Base-by-base conservation (phyloP, 2,329 filamentous ascomycete genomes). In the Xylaria sp. region DNA sequence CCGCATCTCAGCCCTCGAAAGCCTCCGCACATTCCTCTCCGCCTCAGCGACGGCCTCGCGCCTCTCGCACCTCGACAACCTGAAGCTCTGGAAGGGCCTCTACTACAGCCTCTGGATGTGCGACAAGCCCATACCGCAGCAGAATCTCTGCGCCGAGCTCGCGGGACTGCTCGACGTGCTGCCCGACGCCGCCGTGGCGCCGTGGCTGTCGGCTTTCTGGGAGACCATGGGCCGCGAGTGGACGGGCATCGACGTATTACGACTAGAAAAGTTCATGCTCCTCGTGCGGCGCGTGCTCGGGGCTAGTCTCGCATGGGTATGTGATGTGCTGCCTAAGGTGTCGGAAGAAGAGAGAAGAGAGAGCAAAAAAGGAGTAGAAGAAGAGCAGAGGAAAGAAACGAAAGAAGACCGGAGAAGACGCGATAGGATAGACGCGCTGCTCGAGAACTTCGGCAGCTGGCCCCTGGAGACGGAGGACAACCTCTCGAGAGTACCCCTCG, bases 51-150 rank as follows among this genome's bases (percentile, higher is more conserved):
- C 81, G 48, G 70, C 80, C 75, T 84, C 80, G 64, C 79, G 86
- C 63, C 88, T 98, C 70, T 83, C 88, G 20, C 83, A 88, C 49
- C 80, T 92, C 73, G 94, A 97, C 72, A 85, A 93, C 59, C 85
- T 95, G 69, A 97, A 97, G 83, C 88, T 98, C 73, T 97, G 94
- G 94, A 97, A 97, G 79, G 95, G 94, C 5, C 88, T 98, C 23
- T 98, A 96, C 85, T 98, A 94, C 86, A 91, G 91, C 77, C 89
- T 96, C 77, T 98, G 94, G 91, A 96, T 97, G 90, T 94, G 91
- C 80, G 94, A 98, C 85, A 92, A 94, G 57, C 91, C 94, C 12
- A 83, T 90, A n/a, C 91, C 92, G 2, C 95, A 98, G 84, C 94
- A 97, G 84, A 88, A 88, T 52, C 91, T 98, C 55, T 92, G 92